Conservation (phyloP, 2,329 filamentous ascomycete genomes). For the Mycosphaerella sp. region DNA sequence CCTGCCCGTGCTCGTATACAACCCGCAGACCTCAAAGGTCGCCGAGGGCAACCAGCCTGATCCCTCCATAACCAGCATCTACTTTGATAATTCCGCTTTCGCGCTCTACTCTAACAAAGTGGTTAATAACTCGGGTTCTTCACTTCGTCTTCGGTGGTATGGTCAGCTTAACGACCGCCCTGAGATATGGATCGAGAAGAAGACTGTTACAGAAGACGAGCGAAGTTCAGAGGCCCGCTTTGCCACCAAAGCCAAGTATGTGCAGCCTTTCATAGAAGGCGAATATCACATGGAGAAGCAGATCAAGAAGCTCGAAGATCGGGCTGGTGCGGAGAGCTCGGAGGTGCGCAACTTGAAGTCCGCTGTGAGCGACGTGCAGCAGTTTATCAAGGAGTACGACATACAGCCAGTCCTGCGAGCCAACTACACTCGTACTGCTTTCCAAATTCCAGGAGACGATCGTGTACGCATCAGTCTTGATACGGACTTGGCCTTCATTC, state of each 20-base stretch:
- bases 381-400: conserved; percentile 68
- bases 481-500: conserved; percentile 82
- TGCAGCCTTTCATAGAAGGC: conserved; percentile 77
- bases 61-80: conserved; percentile 88
- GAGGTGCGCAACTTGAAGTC: conserved; percentile 64
- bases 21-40: conserved; percentile 76
- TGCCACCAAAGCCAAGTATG: conserved; percentile 87
- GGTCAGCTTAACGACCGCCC: conserved; percentile 73
- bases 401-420: conserved; percentile 82
- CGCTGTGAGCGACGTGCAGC: conserved; percentile 70
- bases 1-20: conserved; percentile 87
- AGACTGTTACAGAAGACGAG: conserved; percentile 70
- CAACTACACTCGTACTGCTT: conserved; percentile 90
- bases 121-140: conserved; percentile 68
- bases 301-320: conserved; percentile 73
- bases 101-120: conserved; percentile 82
- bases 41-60: conserved; percentile 71
- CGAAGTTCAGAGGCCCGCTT: conserved; percentile 74
- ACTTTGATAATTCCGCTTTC: conserved; percentile 87
- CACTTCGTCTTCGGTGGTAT: conserved; percentile 84
- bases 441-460: conserved; percentile 91
- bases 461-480: conserved; percentile 89
- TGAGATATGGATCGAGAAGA: conserved; percentile 82
- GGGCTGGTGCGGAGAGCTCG: conserved; percentile 60
- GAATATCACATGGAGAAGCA: conserved; percentile 91